A percentile compares a stretch with the other conserved stretches of the same genome.
These are phyloP conservation scores for Elaeis guineensis DNA, from an alignment of 176 grass and related monocot genomes.

Conservation along the genomic window DNA sequence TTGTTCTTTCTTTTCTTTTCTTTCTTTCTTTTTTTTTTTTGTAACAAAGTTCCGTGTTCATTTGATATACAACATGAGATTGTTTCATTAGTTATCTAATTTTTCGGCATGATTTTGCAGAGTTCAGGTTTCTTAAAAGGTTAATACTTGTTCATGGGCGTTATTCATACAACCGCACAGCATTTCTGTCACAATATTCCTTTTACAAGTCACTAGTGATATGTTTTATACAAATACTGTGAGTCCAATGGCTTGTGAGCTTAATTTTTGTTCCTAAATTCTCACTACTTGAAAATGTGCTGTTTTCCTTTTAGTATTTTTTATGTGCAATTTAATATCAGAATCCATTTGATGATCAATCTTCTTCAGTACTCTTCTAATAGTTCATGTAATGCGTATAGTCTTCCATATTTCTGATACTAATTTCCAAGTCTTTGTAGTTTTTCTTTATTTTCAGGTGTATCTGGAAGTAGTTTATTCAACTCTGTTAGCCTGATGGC, in stretches of 20 bases:
- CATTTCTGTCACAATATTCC: slow-evolving; percentile 92
- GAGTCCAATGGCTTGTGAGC: slow-evolving; percentile 19
- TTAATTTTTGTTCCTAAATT: too few relatives aligned
- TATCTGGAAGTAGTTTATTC: slow-evolving; percentile 84
- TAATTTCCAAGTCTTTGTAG: slow-evolving; percentile 29
- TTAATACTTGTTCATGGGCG: slow-evolving; percentile 93
- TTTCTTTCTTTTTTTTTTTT: too few relatives aligned
- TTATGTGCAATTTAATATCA: slow-evolving; percentile 4
- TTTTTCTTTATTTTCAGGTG: slow-evolving; percentile 64
- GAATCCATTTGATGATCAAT: not conserved
- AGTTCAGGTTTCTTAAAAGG: slow-evolving; percentile 86
- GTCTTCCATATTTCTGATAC: not conserved
- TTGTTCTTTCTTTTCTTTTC: too few relatives aligned
- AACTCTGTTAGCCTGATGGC: slow-evolving; percentile 90
- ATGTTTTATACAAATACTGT: slow-evolving; percentile 95
- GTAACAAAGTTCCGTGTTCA: too few relatives aligned
- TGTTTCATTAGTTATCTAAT: slow-evolving; percentile 11
- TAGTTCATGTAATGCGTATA: not conserved
- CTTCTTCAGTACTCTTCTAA: not conserved
- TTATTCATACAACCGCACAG: slow-evolving; percentile 85
- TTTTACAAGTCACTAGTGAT: slow-evolving; percentile 91
- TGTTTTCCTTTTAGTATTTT: slow-evolving; percentile 6
- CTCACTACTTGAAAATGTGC: not conserved
- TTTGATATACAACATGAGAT: too few relatives aligned
- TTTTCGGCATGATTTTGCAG: slow-evolving; percentile 27